Conservation (phyloP, 371 early-diverging fungal species). For the Syncephalastrum contaminatum region DNA sequence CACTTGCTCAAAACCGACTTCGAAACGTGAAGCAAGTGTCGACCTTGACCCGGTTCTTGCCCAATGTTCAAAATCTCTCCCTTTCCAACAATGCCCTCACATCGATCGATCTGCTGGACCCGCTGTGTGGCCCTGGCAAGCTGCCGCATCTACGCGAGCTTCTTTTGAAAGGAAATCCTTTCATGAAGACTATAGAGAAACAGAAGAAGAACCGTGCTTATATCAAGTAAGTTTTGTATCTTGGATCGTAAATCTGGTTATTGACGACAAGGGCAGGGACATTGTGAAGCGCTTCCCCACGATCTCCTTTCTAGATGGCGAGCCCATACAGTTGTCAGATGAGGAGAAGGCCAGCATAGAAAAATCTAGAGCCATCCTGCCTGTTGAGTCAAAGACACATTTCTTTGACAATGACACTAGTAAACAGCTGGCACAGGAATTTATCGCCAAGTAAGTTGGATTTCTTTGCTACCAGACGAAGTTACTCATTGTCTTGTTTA, state of each 20-base stretch:
- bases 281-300: constrained; percentile 54
- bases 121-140: constrained; percentile 51
- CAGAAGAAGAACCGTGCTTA: constrained; percentile 47
- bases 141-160: constrained; percentile 50
- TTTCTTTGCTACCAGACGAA: not conserved
- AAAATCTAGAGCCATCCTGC: constrained; percentile 29
- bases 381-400: constrained; percentile 23
- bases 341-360: constrained; percentile 26
- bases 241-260: not conserved
- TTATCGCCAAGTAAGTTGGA: constrained; percentile 21
- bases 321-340: constrained; percentile 24
- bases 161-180: constrained; percentile 52
- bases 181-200: constrained; percentile 41
- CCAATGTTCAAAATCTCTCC: constrained; percentile 56
- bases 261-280: constrained; percentile 13
- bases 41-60: constrained; percentile 49
- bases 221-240: constrained; percentile 11
- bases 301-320: constrained; percentile 49
- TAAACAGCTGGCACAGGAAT: constrained; percentile 25
- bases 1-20: constrained; percentile 50
- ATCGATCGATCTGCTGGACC: constrained; percentile 46
- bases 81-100: constrained; percentile 54
- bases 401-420: constrained; percentile 39
- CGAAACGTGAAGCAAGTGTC: constrained; percentile 52
- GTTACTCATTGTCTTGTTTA: not conserved